These are phyloP conservation scores for Aethionema arabicum DNA, from an alignment of 345 rosid species.

Conservation along the genomic window DNA sequence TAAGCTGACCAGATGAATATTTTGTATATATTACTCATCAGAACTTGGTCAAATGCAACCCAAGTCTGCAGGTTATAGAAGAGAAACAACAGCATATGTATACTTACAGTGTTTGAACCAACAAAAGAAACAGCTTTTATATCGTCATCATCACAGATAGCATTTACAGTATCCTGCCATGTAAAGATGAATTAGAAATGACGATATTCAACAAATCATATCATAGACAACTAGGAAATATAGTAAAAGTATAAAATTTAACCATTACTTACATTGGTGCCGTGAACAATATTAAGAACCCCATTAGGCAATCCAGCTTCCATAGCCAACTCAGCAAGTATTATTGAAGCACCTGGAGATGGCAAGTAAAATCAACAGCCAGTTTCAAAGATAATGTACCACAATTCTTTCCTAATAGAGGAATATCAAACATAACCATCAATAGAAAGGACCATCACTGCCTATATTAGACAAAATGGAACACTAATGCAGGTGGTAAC, in stretches of 20 bases:
- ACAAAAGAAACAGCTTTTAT: constrained; percentile 93
- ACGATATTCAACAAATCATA: not conserved
- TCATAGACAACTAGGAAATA: constrained; percentile 2
- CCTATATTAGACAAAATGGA: not conserved
- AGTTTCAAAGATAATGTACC: not conserved
- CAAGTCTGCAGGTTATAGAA: constrained; percentile 1
- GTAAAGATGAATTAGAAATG: constrained; percentile 9
- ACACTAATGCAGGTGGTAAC: not conserved
- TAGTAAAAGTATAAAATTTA: constrained; percentile 7
- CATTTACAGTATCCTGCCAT: constrained; percentile 81
- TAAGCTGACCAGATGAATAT: not conserved
- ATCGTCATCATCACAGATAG: constrained; percentile 83
- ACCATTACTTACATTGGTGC: constrained; percentile 65
- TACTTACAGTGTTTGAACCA: constrained; percentile 89
- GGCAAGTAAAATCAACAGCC: constrained; percentile 14
- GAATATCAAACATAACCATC: constrained; percentile 1
- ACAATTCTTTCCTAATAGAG: not conserved
- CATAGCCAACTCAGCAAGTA: constrained; percentile 91
- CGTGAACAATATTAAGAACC: constrained; percentile 88
- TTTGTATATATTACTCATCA: not conserved
- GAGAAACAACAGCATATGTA: constrained; percentile 3
- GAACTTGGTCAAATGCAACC: not conserved
- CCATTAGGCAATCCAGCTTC: constrained; percentile 96
- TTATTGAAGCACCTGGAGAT: constrained; percentile 78
- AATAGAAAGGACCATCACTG: not conserved